These are phyloP conservation scores for Phytophthora palmivora DNA, from an alignment of 352 stramenopile species.

Conservation along the genomic window DNA sequence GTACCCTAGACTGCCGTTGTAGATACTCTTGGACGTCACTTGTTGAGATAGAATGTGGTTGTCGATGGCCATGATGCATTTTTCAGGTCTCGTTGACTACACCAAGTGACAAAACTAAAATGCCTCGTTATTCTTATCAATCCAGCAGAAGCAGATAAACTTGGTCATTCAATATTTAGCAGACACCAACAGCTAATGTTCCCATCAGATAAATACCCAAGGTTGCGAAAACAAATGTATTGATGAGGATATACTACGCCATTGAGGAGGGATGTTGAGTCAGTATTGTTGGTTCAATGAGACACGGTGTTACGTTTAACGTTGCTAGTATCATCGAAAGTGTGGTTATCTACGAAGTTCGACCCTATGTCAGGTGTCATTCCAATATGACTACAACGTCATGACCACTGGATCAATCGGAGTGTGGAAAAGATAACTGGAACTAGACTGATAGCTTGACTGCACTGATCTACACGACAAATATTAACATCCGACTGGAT, in stretches of 20 bases:
- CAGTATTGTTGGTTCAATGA: background rate
- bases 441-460: background rate
- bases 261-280: background rate
- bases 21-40: conserved; percentile 25
- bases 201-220: too few species aligned
- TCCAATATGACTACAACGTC: background rate
- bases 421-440: background rate
- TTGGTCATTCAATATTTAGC: too few species aligned
- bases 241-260: background rate
- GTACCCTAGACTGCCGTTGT: conserved; percentile 19
- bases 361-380: too few species aligned
- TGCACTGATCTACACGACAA: background rate
- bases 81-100: background rate
- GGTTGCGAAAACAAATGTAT: too few species aligned
- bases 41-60: conserved; percentile 9
- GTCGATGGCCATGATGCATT: background rate
- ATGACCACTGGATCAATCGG: background rate
- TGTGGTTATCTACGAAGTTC: background rate
- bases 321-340: background rate
- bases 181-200: too few species aligned
- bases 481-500: background rate
- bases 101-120: too few species aligned
- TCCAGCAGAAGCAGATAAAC: too few species aligned
- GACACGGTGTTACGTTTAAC: background rate
- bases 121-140: too few species aligned